These are phyloP conservation scores for Chytriomyces confervae DNA, from an alignment of 192 early-diverging fungal genomes.

Conservation along the genomic window DNA sequence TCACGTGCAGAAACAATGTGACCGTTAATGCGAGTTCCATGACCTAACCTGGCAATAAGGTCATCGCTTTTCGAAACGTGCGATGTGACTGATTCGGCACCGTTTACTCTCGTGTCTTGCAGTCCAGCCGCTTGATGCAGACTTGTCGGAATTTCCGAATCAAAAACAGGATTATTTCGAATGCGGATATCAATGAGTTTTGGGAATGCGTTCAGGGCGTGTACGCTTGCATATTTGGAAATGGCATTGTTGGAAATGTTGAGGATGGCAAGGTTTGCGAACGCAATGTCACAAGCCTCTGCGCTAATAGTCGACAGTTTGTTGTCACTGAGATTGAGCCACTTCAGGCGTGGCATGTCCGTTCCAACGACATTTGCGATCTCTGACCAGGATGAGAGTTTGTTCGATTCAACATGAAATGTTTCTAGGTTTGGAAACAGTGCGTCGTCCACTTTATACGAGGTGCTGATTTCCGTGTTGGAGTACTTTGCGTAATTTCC, in stretches of 20 bases:
- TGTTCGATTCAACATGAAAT: conserved; percentile 51
- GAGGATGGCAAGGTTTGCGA: conserved; percentile 32
- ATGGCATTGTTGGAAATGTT: conserved; percentile 43
- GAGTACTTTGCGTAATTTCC: neutral
- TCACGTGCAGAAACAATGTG: conserved; percentile 18
- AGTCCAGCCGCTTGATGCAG: neutral
- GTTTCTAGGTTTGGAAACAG: conserved; percentile 34
- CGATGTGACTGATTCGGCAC: neutral
- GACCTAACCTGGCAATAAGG: conserved; percentile 37
- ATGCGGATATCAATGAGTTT: conserved; percentile 42
- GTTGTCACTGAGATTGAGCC: conserved; percentile 42
- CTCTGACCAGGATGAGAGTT: conserved; percentile 42
- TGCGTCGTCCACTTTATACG: neutral
- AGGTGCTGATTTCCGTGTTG: neutral
- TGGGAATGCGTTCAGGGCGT: conserved; percentile 47
- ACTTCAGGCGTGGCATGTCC: conserved; percentile 33
- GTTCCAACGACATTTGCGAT: conserved; percentile 12
- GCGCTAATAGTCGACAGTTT: conserved; percentile 19
- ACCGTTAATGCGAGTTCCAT: conserved; percentile 46
- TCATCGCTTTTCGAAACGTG: conserved; percentile 20
- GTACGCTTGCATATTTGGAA: conserved; percentile 35
- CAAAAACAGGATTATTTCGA: conserved; percentile 45
- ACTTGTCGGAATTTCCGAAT: neutral
- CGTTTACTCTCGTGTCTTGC: neutral
- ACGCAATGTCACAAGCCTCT: neutral